phyloP scores from a whole-genome alignment of 2,329 filamentous ascomycete genomes.

The Colletotrichum cuscutae region DNA sequence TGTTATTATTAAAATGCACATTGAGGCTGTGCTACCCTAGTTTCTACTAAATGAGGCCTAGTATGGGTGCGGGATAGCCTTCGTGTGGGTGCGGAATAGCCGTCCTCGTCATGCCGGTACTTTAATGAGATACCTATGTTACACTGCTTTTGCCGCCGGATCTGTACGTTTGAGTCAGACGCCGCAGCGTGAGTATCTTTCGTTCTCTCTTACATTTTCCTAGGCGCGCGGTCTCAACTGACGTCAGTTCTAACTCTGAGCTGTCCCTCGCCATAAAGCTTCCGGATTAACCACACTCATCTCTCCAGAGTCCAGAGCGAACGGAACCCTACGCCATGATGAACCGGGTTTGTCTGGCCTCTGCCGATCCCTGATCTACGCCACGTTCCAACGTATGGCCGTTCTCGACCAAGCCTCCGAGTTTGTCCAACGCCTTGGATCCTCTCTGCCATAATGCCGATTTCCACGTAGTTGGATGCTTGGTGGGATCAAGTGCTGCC shows the following conservation, averaged over 20 bases:
- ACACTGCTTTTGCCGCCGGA: background rate
- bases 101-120: too few species aligned
- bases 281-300: background rate
- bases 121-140: background rate
- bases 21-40: too few species aligned
- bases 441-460: background rate
- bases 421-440: background rate
- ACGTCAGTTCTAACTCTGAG: too few species aligned
- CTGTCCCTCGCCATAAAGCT: background rate
- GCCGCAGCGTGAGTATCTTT: background rate
- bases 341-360: background rate
- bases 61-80: too few species aligned
- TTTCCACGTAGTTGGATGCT: background rate
- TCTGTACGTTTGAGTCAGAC: background rate
- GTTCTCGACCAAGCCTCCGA: background rate
- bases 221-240: too few species aligned
- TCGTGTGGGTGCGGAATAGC: too few species aligned
- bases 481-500: constrained; percentile 3
- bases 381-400: background rate
- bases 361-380: background rate
- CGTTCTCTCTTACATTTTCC: background rate
- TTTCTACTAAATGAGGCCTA: too few species aligned
- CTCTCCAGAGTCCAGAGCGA: background rate
- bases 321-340: background rate
- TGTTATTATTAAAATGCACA: too few species aligned